Base-by-base conservation (phyloP, 1,284 basidiomycete genomes). In the Puccinia horiana region DNA sequence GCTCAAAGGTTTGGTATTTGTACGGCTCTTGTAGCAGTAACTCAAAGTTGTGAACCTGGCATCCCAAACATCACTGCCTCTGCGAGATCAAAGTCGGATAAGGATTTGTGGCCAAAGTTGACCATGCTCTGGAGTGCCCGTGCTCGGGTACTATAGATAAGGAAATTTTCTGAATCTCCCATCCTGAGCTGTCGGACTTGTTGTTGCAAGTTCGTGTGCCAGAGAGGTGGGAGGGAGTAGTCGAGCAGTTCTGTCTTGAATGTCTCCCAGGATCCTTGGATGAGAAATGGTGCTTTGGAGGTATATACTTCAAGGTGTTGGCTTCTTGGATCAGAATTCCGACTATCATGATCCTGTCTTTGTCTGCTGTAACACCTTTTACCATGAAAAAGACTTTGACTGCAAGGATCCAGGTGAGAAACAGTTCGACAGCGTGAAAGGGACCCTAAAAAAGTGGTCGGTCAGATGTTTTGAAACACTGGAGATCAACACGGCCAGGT, bases 121-220 rank as follows among this genome's bases (percentile, higher is more conserved):
- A 76, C 14, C 26, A 76, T 37, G 11, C 52, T 58, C 44, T 76
- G 75, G 20, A 65, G 20, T 16, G 56, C 42, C 4, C 75, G 18
- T 2, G 56, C 49, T 0, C 58, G 35, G 0, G 56, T 76, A 18
- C 75, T 65, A 12, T 61, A 65, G 12, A 29, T 44, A 2, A 26
- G 37, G 75, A 76, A 65, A 0, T 20, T 26, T 14, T 76, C 40
- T 8, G 49, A 16, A 0, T 18, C n/a, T 0, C n/a, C 35, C 75
- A 76, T 76, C n/a, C 26, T 44, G 11, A 76, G 4, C 4, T 32
- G 16, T 2, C 12, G 23, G 40, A 76, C 42, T 44, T 76, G 37
- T 65, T 65, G 9, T 11, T 26, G 18, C 20, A 76, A 32, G 9
- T 44, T 26, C 18, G 37, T 23, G 8, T 42, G 26, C 75, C 75